Percentiles rank a stretch among this genome's conserved stretches.
Evolutionary conservation across 306 rosid genomes (phyloP).

Genomic region (Acacia crassicarpa): DNA sequence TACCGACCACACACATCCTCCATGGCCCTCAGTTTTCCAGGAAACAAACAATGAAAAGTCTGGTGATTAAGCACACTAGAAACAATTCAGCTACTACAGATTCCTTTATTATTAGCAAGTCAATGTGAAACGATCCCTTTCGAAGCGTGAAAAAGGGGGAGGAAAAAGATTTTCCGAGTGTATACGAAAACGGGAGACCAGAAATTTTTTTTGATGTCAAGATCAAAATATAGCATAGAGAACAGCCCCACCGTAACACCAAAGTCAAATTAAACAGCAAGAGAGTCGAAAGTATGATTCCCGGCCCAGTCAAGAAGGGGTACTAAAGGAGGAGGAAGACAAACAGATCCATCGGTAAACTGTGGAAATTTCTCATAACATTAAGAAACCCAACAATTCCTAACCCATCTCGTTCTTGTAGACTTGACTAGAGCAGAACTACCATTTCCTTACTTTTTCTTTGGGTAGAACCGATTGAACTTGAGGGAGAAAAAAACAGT

Average conservation of each 20-base stretch:
- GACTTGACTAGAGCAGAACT: conserved; percentile 20
- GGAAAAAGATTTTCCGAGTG: background rate
- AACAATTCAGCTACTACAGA: conserved; percentile 8
- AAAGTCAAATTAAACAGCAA: conserved; percentile 25
- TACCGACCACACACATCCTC: conserved; percentile 11
- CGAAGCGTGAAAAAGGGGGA: background rate
- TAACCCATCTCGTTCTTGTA: conserved; percentile 4
- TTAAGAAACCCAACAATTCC: conserved; percentile 1
- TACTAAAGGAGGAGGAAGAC: background rate
- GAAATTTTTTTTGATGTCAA: background rate
- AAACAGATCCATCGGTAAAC: conserved; percentile 23
- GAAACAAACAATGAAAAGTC: conserved; percentile 20
- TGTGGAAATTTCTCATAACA: background rate
- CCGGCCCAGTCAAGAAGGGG: background rate
- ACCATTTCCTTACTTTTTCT: background rate
- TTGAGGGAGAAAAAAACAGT: conserved; percentile 10
- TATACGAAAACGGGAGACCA: background rate
- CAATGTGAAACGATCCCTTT: conserved; percentile 3
- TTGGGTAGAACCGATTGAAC: background rate
- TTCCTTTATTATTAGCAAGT: conserved; percentile 24
- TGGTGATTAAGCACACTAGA: background rate
- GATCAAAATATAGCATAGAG: background rate
- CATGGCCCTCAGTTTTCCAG: conserved; percentile 24
- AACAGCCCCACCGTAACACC: background rate
- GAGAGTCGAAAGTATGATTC: background rate